Conservation (phyloP, 2,329 filamentous ascomycete genomes). For the Stachybotrys echinatus region DNA sequence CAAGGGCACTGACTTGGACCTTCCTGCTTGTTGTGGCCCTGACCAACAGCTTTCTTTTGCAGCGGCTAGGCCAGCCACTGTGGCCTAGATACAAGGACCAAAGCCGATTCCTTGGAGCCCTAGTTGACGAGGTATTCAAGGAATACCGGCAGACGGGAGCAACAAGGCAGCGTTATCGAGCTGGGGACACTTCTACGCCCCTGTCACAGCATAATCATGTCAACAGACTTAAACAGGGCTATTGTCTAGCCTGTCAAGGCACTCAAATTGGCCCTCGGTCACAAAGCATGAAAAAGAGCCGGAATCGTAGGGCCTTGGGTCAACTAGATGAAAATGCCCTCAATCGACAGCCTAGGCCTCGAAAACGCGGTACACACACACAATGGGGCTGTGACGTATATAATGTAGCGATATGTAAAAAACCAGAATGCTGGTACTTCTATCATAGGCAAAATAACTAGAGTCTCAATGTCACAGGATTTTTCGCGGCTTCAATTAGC, state of each 20-base stretch:
- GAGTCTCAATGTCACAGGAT: not conserved
- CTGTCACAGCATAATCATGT: not conserved
- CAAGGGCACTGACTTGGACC: not conserved
- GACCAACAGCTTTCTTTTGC: slow-evolving; percentile 1
- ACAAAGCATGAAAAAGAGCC: not conserved
- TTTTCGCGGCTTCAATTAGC: not conserved
- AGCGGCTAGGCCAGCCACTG: not conserved
- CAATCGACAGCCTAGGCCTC: not conserved
- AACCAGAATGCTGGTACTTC: not conserved
- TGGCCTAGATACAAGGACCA: not conserved
- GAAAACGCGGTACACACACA: not conserved
- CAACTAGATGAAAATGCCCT: not conserved
- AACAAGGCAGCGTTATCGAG: not conserved
- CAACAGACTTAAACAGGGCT: not conserved
- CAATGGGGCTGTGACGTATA: not conserved
- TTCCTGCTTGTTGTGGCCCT: not conserved
- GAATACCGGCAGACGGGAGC: not conserved
- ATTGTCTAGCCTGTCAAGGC: not conserved
- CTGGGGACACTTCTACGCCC: not conserved
- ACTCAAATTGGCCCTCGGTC: not conserved
- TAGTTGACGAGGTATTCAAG: not conserved
- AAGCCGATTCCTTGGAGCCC: not conserved
- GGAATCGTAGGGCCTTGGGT: not conserved
- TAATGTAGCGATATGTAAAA: not conserved
- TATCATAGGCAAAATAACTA: slow-evolving; percentile 1